phyloP scores from a whole-genome alignment of 768 basidiomycete species.

The Suillus weaverae region DNA sequence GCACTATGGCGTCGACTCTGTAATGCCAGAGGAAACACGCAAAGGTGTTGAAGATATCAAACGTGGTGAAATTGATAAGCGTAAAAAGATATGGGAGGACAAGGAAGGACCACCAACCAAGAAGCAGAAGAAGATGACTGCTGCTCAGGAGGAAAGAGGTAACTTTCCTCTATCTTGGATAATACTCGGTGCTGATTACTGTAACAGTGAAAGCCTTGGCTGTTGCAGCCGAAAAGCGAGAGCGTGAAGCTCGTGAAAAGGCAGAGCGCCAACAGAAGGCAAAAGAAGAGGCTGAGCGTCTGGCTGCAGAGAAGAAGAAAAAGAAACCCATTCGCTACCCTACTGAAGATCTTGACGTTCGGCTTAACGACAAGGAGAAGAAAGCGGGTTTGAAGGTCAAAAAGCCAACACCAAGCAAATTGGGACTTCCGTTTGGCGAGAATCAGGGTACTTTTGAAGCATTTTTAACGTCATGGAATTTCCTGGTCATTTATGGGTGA shows the following conservation, averaged over 20 bases:
- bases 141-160: conserved; percentile 78
- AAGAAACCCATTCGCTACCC: conserved; percentile 91
- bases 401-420: conserved; percentile 64
- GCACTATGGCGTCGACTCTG: conserved; percentile 79
- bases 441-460: conserved; percentile 69
- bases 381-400: conserved; percentile 70
- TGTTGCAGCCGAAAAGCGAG: conserved; percentile 56
- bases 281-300: conserved; percentile 70
- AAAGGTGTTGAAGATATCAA: conserved; percentile 78
- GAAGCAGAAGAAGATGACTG: conserved; percentile 77
- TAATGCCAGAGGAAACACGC: conserved; percentile 85
- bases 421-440: conserved; percentile 68
- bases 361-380: conserved; percentile 77
- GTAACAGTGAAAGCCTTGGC: conserved; percentile 30
- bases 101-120: conserved; percentile 81
- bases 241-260: conserved; percentile 70
- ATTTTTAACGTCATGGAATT: conserved; percentile 93
- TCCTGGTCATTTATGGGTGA: conserved; percentile 91
- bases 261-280: conserved; percentile 61
- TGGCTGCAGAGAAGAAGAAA: conserved; percentile 80
- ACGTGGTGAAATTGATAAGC: conserved; percentile 88
- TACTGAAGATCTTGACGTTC: conserved; percentile 88
- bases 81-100: conserved; percentile 89
- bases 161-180: conserved; percentile 11
- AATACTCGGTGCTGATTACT: conserved; percentile 11